Conservation (phyloP, 495 filamentous ascomycete genomes). For the Bryoglossum gracile region DNA sequence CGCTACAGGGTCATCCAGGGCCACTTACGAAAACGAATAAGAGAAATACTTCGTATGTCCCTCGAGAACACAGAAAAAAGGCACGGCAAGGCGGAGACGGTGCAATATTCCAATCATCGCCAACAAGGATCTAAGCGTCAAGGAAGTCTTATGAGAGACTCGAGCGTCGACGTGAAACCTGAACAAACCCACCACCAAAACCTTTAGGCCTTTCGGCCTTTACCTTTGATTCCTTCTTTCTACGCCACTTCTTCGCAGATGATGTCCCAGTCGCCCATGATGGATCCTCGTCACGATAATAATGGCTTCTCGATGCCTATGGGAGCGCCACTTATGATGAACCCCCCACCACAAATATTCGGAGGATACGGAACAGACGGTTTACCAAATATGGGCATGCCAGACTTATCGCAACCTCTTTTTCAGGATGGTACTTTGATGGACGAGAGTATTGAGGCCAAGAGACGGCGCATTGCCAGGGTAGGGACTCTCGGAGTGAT, state of each 20-base stretch:
- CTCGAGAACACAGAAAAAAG: too few relatives aligned
- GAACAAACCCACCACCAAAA: too few relatives aligned
- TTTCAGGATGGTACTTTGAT: constrained; percentile 51
- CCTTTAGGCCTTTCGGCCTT: too few relatives aligned
- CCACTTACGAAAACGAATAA: constrained; percentile 11
- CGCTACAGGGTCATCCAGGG: neutral
- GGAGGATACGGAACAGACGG: constrained; percentile 55
- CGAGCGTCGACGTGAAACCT: too few relatives aligned
- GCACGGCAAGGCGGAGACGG: constrained; percentile 1
- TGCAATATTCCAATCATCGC: constrained; percentile 2
- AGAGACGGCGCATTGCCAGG: constrained; percentile 88
- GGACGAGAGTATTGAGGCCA: constrained; percentile 70
- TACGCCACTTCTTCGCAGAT: constrained; percentile 6
- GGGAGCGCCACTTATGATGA: constrained; percentile 50
- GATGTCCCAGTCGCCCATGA: constrained; percentile 23
- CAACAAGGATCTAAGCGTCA: too few relatives aligned
- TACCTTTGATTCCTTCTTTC: too few relatives aligned
- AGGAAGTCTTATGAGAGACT: too few relatives aligned
- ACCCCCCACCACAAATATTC: constrained; percentile 65
- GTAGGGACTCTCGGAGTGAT: constrained; percentile 39
- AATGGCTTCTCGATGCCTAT: constrained; percentile 44
- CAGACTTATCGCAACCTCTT: constrained; percentile 51
- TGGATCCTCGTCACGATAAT: constrained; percentile 39
- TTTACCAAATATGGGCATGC: constrained; percentile 39
- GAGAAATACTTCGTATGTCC: constrained; percentile 4